Percentiles rank a stretch among this genome's conserved stretches.
Conservation (phyloP, 495 filamentous ascomycete species). For the Tetracladium marchalianum region DNA sequence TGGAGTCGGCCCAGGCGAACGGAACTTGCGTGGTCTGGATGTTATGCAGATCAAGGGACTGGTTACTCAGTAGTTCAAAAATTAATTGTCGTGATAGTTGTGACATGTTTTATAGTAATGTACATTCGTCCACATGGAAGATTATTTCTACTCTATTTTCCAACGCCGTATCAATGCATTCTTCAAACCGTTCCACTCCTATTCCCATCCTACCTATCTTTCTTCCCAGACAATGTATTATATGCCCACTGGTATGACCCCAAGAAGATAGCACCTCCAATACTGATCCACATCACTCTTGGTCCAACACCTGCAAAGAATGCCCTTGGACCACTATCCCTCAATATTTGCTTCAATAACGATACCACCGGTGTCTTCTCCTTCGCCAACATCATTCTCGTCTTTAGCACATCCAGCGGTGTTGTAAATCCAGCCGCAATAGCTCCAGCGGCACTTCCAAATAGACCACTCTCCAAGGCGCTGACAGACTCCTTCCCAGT, state of each 20-base stretch:
- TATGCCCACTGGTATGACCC: conserved; percentile 86
- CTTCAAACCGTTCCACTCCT: no score
- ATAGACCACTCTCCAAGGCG: conserved; percentile 72
- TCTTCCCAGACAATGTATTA: conserved; percentile 13
- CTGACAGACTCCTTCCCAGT: conserved; percentile 37
- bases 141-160: not conserved
- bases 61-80: no score
- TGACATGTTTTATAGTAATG: not conserved
- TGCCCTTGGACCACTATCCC: conserved; percentile 59
- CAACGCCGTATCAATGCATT: not conserved
- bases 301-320: conserved; percentile 88
- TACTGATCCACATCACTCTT: conserved; percentile 85
- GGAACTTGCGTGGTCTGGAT: no score
- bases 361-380: conserved; percentile 43
- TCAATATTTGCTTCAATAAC: conserved; percentile 57
- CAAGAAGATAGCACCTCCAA: conserved; percentile 88
- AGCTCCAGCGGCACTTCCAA: conserved; percentile 75
- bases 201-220: not conserved
- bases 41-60: no score
- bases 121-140: not conserved
- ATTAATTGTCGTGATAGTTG: not conserved
- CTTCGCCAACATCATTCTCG: conserved; percentile 80
- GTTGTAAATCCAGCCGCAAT: conserved; percentile 86
- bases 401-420: conserved; percentile 93
- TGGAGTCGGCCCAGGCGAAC: no score